Evolutionary conservation across 495 filamentous ascomycete genomes (phyloP), one percentile per base, ranked within the genome.

Genomic region (Xylaria scruposa): DNA sequence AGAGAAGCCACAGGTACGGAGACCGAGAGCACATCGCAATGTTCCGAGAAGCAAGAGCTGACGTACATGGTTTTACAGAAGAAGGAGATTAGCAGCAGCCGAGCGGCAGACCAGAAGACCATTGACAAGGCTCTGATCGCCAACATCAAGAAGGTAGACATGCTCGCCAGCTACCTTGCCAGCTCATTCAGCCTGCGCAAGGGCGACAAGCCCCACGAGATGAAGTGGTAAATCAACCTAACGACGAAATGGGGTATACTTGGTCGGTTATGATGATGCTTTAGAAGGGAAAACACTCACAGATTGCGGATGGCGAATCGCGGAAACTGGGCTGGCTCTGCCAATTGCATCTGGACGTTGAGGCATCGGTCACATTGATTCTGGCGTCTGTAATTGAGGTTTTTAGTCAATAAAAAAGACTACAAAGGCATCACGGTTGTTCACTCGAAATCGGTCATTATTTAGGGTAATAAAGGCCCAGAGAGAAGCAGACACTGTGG

Each of bases 121-220:
- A 88, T 99, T 75, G 97, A 99, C 87, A 95, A 97, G 91, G 89
- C 93, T 73, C 86, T 99, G 79, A 82, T 98, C 75, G 87, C 90
- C 81, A 91, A 83, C 85, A 94, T 99, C 87, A 98, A 98, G 93
- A 97, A 97, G 89, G 94, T 95, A 83, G 90, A 92, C 62, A 86
- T 93, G 80, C 91, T 99, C 80, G 83, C 90, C 81, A 91, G 90
- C 82, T 98, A 98, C 88, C 92, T 99, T 72, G 89, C 90, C 80
- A 92, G 90, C 83, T 92, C 89, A 78, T 99, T 98, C 91, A 95
- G 92, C 89, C 91, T 98, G 82, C 91, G 94, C 83, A 98, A 94
- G 88, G 95, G 96, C 81, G 96, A 99, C 88, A 92, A 93, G 89
- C 96, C 97, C 84, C 96, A 98, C 84, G 92, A 94, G 89, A 98